Evolutionary conservation across 1,139 yeast genomes (phyloP).

Genomic region (Zygoascus hellenicus): DNA sequence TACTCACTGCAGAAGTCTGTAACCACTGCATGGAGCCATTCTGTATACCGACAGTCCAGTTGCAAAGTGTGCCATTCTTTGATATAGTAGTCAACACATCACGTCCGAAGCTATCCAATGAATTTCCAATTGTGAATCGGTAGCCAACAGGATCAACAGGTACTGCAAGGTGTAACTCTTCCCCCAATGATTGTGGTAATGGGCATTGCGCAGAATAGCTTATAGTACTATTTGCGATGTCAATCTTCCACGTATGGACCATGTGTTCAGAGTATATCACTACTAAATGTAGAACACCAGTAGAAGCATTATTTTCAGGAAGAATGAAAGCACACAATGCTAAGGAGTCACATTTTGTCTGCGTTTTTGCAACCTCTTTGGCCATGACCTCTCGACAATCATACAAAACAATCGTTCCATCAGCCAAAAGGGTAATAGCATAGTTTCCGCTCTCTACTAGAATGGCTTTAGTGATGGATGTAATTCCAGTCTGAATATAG

Average conservation of each 20-base stretch:
- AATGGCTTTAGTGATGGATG: constrained; percentile 45
- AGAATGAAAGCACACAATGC: constrained; percentile 43
- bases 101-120: constrained; percentile 38
- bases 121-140: constrained; percentile 35
- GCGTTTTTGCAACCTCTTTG: constrained; percentile 15
- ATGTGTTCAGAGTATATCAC: constrained; percentile 12
- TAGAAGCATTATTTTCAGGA: constrained; percentile 36
- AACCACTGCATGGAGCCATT: constrained; percentile 45
- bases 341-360: constrained; percentile 18
- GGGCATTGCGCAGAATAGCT: constrained; percentile 23
- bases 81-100: constrained; percentile 58
- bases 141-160: constrained; percentile 66
- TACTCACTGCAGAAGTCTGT: constrained; percentile 43
- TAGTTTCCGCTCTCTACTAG: constrained; percentile 51
- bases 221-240: constrained; percentile 8
- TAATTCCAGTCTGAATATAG: constrained; percentile 21
- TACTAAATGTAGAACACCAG: constrained; percentile 12
- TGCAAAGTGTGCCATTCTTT: constrained; percentile 47
- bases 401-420: constrained; percentile 54
- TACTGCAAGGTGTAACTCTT: constrained; percentile 44
- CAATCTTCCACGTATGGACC: constrained; percentile 19
- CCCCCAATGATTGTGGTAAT: constrained; percentile 21
- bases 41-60: constrained; percentile 35
- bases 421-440: constrained; percentile 39
- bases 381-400: constrained; percentile 41